phyloP scores from a whole-genome alignment of 345 rosid species.

The Pugionium cornutum region DNA sequence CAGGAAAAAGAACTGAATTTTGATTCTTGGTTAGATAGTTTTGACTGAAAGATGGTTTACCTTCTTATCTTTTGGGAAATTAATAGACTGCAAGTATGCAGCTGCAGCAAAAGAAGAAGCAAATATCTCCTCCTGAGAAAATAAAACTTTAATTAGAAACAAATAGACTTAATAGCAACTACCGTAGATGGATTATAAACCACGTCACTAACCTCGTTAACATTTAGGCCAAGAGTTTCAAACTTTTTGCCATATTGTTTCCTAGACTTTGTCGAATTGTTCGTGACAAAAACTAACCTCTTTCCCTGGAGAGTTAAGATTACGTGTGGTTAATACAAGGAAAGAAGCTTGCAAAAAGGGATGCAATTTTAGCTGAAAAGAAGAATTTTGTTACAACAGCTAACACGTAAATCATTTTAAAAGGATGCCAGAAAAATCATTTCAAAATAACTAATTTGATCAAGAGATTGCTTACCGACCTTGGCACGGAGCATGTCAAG shows the following conservation, averaged over 20 bases:
- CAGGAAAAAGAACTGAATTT: background rate
- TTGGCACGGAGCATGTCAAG: constrained; percentile 94
- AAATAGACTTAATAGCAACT: background rate
- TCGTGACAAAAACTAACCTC: constrained; percentile 91
- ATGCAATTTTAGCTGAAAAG: no score
- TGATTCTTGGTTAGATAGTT: background rate
- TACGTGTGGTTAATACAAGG: background rate
- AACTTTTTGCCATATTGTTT: constrained; percentile 96
- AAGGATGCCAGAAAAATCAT: background rate
- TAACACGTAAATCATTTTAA: no score
- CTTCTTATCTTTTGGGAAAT: constrained; percentile 94
- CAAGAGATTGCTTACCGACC: constrained; percentile 50
- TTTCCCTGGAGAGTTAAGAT: constrained; percentile 56
- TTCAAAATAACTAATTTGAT: background rate
- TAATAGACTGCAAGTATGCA: constrained; percentile 83
- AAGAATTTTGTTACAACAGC: no score
- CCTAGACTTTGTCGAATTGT: constrained; percentile 96
- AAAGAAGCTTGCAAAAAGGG: no score
- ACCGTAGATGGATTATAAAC: background rate
- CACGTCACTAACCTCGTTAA: constrained; percentile 61
- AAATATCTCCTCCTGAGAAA: constrained; percentile 82
- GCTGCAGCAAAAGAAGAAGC: constrained; percentile 98
- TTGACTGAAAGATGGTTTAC: constrained; percentile 34
- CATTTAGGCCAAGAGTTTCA: constrained; percentile 80
- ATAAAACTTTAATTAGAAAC: background rate